Evolutionary conservation across 2,329 filamentous ascomycete genomes (phyloP).

Genomic region (Fusarium nodosum): DNA sequence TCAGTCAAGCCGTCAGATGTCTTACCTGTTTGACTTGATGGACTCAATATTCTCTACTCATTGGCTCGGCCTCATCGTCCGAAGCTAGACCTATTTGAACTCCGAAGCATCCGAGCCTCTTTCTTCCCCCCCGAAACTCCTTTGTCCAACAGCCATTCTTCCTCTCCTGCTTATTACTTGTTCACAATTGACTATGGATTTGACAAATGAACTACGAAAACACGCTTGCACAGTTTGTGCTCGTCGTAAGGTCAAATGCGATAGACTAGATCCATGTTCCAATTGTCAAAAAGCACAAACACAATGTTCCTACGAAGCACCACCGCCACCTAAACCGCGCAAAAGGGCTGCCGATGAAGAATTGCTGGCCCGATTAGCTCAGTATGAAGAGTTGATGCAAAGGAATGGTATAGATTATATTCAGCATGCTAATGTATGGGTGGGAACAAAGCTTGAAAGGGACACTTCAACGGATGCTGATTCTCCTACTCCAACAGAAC

Average conservation of each 20-base stretch:
- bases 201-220: conserved; percentile 6
- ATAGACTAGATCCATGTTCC: conserved; percentile 58
- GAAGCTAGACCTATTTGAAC: conserved; percentile 3
- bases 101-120: conserved; percentile 3
- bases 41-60: background rate
- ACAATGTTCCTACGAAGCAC: conserved; percentile 47
- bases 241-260: conserved; percentile 53
- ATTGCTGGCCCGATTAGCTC: conserved; percentile 40
- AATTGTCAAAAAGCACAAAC: conserved; percentile 58
- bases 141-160: background rate
- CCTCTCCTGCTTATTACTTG: too few species aligned
- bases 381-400: conserved; percentile 50
- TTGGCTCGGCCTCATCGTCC: background rate
- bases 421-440: conserved; percentile 45
- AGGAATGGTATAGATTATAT: conserved; percentile 47
- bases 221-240: conserved; percentile 42
- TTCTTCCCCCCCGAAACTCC: too few species aligned
- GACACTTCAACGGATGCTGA: background rate
- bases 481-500: background rate
- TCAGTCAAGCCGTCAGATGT: background rate
- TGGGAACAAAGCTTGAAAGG: conserved; percentile 25
- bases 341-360: conserved; percentile 51
- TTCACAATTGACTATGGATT: background rate
- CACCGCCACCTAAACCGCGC: conserved; percentile 40
- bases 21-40: background rate